Conservation (phyloP, 2,329 filamentous ascomycete genomes). For the Falciphora oryzae region DNA sequence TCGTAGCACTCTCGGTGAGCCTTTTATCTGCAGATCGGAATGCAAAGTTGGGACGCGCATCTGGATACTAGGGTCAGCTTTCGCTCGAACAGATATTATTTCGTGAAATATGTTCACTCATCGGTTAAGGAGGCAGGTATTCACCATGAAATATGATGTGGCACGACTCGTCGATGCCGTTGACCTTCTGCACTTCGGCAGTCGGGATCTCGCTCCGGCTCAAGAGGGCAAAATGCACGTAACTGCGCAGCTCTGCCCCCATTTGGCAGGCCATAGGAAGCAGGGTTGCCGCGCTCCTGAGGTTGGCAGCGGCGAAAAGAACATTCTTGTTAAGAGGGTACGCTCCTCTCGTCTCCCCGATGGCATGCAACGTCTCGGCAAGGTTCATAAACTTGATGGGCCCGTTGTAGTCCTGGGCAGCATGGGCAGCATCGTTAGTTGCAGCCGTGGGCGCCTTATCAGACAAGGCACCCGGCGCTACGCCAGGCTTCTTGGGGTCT, state of each 20-base stretch:
- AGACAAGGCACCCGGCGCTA: neutral
- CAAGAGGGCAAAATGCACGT: conserved; percentile 78
- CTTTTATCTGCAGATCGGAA: conserved; percentile 63
- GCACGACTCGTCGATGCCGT: conserved; percentile 70
- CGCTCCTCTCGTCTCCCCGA: conserved; percentile 47
- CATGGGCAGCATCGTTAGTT: conserved; percentile 16
- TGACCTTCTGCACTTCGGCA: conserved; percentile 65
- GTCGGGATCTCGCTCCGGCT: conserved; percentile 66
- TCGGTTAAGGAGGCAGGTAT: neutral
- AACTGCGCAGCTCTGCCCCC: conserved; percentile 60
- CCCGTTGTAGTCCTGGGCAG: conserved; percentile 56
- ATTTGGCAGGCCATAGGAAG: conserved; percentile 85
- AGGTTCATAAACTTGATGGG: conserved; percentile 62
- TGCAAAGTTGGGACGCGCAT: conserved; percentile 74
- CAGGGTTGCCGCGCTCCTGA: conserved; percentile 66
- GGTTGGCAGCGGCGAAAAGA: conserved; percentile 69
- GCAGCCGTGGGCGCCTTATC: conserved; percentile 10
- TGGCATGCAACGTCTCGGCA: conserved; percentile 54
- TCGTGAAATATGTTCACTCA: neutral
- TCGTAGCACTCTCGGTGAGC: conserved; percentile 57
- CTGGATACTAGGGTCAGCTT: conserved; percentile 28
- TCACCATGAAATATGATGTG: conserved; percentile 55
- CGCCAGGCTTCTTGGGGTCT: neutral
- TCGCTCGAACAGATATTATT: conserved; percentile 14
- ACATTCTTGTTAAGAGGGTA: conserved; percentile 59